phyloP scores from a whole-genome alignment of 176 grass and related monocot genomes.

The Stipa capillata region DNA sequence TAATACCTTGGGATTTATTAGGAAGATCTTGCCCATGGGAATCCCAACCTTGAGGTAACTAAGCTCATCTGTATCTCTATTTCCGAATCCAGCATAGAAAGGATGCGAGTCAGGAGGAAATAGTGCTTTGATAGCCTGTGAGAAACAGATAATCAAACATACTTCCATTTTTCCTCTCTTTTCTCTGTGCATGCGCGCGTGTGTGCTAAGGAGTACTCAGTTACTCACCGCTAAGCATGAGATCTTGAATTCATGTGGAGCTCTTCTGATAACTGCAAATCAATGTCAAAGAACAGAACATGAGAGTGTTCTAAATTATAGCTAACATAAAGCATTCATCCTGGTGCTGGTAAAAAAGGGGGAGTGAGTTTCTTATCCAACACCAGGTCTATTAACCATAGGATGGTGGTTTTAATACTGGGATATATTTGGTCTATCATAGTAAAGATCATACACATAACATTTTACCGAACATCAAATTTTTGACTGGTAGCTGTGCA shows the following conservation, averaged over 20 bases:
- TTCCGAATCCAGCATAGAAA: conserved; percentile 98
- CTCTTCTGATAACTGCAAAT: conserved; percentile 93
- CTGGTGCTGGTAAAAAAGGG: neutral
- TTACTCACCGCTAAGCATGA: conserved; percentile 80
- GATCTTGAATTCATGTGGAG: conserved; percentile 99
- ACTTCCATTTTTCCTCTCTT: neutral
- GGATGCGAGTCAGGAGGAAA: conserved; percentile 87
- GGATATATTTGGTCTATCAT: neutral
- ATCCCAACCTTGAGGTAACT: conserved; percentile 95
- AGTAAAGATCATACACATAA: neutral
- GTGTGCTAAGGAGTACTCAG: neutral
- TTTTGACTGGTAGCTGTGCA: neutral
- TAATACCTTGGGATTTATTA: conserved; percentile 90
- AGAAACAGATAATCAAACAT: conserved; percentile 20
- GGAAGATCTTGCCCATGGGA: conserved; percentile 95
- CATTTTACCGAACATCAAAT: neutral
- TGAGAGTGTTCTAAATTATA: conserved; percentile 19
- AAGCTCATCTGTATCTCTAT: conserved; percentile 89
- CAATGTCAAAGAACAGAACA: conserved; percentile 21
- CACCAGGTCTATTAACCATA: neutral
- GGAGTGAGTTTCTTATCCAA: neutral
- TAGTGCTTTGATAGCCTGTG: conserved; percentile 75
- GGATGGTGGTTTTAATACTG: neutral
- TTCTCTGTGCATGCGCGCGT: no score
- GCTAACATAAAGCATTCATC: conserved; percentile 15